A percentile compares a stretch with the other conserved stretches of the same genome.
These are phyloP conservation scores for Tephrocybe rancida DNA, from an alignment of 768 basidiomycete species.

Conservation along the genomic window DNA sequence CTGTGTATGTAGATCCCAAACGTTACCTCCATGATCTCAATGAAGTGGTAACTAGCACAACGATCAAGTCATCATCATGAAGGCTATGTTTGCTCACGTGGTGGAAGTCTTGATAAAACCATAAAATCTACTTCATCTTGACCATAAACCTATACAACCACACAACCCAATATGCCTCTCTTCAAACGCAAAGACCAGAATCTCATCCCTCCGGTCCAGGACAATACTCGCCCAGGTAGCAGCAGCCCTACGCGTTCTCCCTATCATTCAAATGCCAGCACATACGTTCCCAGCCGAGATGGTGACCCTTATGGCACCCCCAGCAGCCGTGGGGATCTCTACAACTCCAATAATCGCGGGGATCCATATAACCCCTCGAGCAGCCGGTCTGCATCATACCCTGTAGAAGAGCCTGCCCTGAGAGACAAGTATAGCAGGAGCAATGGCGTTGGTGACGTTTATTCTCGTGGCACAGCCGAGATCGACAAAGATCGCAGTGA, in stretches of 20 bases:
- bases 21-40: no score
- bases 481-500: slow-evolving; percentile 70
- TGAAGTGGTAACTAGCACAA: no score
- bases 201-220: slow-evolving; percentile 67
- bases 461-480: slow-evolving; percentile 62
- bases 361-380: slow-evolving; percentile 48
- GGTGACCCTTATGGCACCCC: slow-evolving; percentile 55
- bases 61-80: no score
- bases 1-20: no score
- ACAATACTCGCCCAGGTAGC: slow-evolving; percentile 29
- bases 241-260: slow-evolving; percentile 42
- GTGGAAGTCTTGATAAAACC: no score
- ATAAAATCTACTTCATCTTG: no score
- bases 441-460: slow-evolving; percentile 61
- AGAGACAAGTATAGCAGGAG: slow-evolving; percentile 54
- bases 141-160: slow-evolving; percentile 13
- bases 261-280: slow-evolving; percentile 54
- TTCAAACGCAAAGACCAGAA: slow-evolving; percentile 69
- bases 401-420: slow-evolving; percentile 21
- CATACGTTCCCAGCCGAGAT: slow-evolving; percentile 73
- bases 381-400: slow-evolving; percentile 14
- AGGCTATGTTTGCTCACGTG: no score
- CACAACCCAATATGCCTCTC: slow-evolving; percentile 53
- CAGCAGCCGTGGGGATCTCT: slow-evolving; percentile 25
- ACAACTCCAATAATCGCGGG: slow-evolving; percentile 68